Evolutionary conservation across 768 basidiomycete species (phyloP).

Genomic region (Cystobasidium ongulense): DNA sequence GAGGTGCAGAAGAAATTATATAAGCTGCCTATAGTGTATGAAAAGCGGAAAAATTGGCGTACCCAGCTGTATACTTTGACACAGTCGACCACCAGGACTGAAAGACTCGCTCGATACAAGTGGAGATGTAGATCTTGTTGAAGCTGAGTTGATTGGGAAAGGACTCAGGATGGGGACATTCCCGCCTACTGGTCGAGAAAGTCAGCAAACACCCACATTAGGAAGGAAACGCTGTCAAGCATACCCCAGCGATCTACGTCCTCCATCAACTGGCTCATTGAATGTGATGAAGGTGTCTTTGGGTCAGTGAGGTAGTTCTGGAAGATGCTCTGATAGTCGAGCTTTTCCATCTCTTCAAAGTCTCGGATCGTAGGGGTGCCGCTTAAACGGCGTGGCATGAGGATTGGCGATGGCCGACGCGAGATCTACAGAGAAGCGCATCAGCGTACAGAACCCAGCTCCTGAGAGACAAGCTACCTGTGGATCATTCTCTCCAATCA

Average conservation of each 20-base stretch:
- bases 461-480: too few relatives aligned
- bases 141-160: not conserved
- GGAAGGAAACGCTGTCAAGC: not conserved
- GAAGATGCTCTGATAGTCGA: not conserved
- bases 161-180: not conserved
- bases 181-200: not conserved
- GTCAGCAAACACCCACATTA: not conserved
- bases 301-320: not conserved
- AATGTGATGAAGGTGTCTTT: not conserved
- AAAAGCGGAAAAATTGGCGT: not conserved
- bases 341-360: not conserved
- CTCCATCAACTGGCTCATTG: not conserved
- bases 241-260: not conserved
- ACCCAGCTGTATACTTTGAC: not conserved
- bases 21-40: too few relatives aligned
- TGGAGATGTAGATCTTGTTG: not conserved
- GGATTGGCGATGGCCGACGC: not conserved
- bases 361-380: not conserved
- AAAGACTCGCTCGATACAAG: not conserved
- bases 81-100: too few relatives aligned
- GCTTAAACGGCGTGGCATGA: not conserved
- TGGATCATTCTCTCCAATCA: too few relatives aligned
- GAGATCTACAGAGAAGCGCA: not conserved
- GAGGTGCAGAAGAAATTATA: not conserved
- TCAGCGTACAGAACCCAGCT: too few relatives aligned